These are phyloP conservation scores for Termitomyces sp. DNA, from an alignment of 1,284 basidiomycete genomes.

Conservation along the genomic window DNA sequence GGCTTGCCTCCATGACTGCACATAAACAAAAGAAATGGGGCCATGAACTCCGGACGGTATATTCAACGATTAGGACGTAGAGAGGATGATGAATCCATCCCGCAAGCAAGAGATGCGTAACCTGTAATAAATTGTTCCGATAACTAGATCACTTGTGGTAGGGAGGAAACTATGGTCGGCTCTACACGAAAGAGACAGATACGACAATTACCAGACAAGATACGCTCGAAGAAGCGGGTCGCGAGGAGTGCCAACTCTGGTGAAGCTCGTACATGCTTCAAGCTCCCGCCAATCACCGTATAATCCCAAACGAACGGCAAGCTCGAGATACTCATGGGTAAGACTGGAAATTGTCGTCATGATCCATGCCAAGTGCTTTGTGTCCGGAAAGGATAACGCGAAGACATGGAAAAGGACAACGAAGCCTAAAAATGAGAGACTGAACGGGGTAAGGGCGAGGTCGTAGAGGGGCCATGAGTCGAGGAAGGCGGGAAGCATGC, in stretches of 20 bases:
- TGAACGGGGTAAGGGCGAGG: constrained; percentile 19
- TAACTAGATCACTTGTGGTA: constrained; percentile 9
- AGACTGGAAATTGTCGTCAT: constrained; percentile 41
- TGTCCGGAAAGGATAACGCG: constrained; percentile 27
- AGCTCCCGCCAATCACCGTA: constrained; percentile 26
- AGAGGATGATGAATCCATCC: constrained; percentile 59
- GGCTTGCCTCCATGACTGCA: constrained; percentile 50
- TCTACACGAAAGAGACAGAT: neutral
- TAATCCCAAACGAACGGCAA: constrained; percentile 44
- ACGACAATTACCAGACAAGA: constrained; percentile 33
- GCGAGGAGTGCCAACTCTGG: constrained; percentile 21
- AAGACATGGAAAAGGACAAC: constrained; percentile 29
- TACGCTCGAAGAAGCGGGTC: constrained; percentile 42
- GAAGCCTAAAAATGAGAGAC: constrained; percentile 20
- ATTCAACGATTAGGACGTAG: constrained; percentile 46
- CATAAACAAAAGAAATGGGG: constrained; percentile 44
- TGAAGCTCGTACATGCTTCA: constrained; percentile 23
- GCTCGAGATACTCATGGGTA: constrained; percentile 38
- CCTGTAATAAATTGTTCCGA: constrained; percentile 15
- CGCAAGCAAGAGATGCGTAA: constrained; percentile 20
- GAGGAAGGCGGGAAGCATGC: constrained; percentile 2
- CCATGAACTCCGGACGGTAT: constrained; percentile 34
- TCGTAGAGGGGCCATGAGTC: neutral
- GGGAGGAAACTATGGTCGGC: neutral
- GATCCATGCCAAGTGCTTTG: constrained; percentile 49